Conservation (phyloP, 2,329 filamentous ascomycete species). For the Hysterium pulicare region DNA sequence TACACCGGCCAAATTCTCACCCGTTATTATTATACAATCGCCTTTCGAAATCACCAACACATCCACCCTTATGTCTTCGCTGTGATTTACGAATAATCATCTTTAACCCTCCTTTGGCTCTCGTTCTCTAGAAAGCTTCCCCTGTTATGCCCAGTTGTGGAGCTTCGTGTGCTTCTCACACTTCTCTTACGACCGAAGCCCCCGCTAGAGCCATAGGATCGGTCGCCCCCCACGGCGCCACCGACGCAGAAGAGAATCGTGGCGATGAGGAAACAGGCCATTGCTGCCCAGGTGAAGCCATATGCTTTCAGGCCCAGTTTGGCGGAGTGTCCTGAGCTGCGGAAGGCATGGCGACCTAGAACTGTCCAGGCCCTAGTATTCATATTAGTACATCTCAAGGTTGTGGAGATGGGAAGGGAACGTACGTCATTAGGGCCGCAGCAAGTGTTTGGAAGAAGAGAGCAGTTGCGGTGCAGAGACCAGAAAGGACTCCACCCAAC, state of each 20-base stretch:
- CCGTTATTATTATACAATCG: too few species aligned
- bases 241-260: slow-evolving; percentile 66
- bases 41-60: too few species aligned
- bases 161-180: slow-evolving; percentile 42
- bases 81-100: slow-evolving; percentile 58
- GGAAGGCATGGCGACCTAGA: slow-evolving; percentile 66
- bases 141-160: slow-evolving; percentile 51
- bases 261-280: slow-evolving; percentile 63
- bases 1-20: too few species aligned
- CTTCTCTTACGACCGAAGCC: slow-evolving; percentile 15
- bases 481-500: slow-evolving; percentile 65
- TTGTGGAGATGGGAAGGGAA: slow-evolving; percentile 18
- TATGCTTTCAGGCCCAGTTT: slow-evolving; percentile 66
- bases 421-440: slow-evolving; percentile 73
- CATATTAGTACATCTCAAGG: too few species aligned
- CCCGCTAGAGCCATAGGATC: too few species aligned
- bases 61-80: too few species aligned
- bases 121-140: slow-evolving; percentile 56
- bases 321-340: slow-evolving; percentile 53
- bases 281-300: slow-evolving; percentile 73
- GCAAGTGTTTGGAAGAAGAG: slow-evolving; percentile 68
- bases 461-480: slow-evolving; percentile 55
- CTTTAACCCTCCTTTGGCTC: slow-evolving; percentile 62
- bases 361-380: slow-evolving; percentile 62
- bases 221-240: slow-evolving; percentile 50